These are phyloP conservation scores for Capillidium heterosporum DNA, from an alignment of 371 early-diverging fungal species.

Conservation along the genomic window DNA sequence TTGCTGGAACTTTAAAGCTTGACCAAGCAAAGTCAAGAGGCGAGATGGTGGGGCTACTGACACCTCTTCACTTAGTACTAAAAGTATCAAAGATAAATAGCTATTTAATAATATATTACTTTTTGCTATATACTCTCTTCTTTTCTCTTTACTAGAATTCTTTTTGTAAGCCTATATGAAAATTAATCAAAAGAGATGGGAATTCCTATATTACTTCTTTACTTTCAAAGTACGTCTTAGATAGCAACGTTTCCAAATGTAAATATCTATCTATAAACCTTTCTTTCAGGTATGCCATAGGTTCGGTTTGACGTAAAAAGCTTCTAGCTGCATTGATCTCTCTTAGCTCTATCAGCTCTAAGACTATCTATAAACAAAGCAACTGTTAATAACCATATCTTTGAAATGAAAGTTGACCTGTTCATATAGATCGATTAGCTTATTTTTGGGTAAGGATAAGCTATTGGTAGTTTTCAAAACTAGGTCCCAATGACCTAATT, in stretches of 20 bases:
- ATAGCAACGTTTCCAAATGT: conserved; percentile 53
- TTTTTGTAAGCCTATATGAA: conserved; percentile 19
- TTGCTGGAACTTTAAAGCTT: conserved; percentile 72
- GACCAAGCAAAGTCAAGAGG: conserved; percentile 58
- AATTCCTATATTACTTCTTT: conserved; percentile 17
- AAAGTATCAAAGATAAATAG: not conserved
- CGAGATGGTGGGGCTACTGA: conserved; percentile 57
- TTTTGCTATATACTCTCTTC: conserved; percentile 52
- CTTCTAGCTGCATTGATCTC: conserved; percentile 72
- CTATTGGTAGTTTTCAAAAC: conserved; percentile 54
- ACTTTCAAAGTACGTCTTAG: conserved; percentile 35
- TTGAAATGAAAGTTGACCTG: conserved; percentile 31
- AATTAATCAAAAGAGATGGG: not conserved
- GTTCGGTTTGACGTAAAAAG: conserved; percentile 69
- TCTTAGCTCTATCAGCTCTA: conserved; percentile 66
- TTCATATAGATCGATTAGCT: conserved; percentile 71
- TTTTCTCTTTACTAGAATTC: conserved; percentile 38
- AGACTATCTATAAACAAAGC: conserved; percentile 31
- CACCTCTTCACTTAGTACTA: conserved; percentile 44
- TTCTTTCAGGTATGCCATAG: conserved; percentile 54
- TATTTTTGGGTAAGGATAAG: conserved; percentile 39
- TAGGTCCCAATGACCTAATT: conserved; percentile 68
- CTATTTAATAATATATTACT: conserved; percentile 9
- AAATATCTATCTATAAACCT: conserved; percentile 61
- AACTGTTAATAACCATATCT: not conserved